Percentiles rank a stretch among this genome's conserved stretches.
These are phyloP conservation scores for Chaetoscypha palmicola DNA, from an alignment of 2,329 filamentous ascomycete genomes.

Conservation along the genomic window DNA sequence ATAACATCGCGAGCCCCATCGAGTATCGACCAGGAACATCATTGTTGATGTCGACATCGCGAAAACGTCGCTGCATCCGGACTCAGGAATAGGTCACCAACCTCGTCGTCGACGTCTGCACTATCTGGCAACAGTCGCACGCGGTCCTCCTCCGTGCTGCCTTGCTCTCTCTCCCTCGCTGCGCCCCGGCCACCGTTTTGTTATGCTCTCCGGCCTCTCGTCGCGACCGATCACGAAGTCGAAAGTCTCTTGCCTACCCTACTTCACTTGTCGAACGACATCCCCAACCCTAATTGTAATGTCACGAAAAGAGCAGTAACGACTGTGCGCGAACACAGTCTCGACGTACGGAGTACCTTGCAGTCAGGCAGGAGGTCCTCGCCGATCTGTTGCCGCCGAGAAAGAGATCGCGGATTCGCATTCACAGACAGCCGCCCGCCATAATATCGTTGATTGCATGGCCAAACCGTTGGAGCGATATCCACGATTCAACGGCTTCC, in stretches of 20 bases:
- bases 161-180: conserved; percentile 6
- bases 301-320: conserved; percentile 15
- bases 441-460: conserved; percentile 23
- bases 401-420: conserved; percentile 8
- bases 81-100: too few relatives aligned
- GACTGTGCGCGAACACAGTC: conserved; percentile 12
- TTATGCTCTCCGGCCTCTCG: neutral
- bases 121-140: neutral
- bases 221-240: conserved; percentile 1
- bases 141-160: neutral
- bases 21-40: conserved; percentile 17
- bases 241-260: too few relatives aligned
- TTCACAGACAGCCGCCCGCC: conserved; percentile 8
- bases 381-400: conserved; percentile 9
- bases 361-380: neutral
- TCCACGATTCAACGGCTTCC: conserved; percentile 11
- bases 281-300: conserved; percentile 26
- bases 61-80: neutral
- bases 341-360: conserved; percentile 2
- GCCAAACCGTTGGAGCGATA: conserved; percentile 24
- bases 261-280: too few relatives aligned
- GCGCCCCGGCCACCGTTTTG: conserved; percentile 7
- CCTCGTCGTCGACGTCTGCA: neutral
- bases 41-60: conserved; percentile 17
- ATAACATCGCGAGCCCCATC: conserved; percentile 25